These are phyloP conservation scores for Perilla frutescens DNA, from an alignment of 257 asterid genomes.

Conservation along the genomic window DNA sequence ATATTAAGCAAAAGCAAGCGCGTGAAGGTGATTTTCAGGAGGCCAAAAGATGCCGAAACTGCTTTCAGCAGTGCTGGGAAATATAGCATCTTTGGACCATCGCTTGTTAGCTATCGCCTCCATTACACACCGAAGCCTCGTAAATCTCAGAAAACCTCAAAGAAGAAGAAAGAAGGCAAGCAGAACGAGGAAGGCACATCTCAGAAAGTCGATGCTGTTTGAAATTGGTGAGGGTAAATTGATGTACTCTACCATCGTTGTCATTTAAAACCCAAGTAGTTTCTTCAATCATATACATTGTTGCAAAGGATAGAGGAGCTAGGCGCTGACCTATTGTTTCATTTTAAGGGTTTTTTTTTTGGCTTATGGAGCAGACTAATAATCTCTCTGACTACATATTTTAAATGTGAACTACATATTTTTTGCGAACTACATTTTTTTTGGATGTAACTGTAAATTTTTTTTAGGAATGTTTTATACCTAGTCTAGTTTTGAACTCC, in stretches of 20 bases:
- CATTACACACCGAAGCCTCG: conserved; percentile 43
- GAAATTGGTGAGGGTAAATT: conserved; percentile 39
- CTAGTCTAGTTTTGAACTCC: conserved; percentile 5
- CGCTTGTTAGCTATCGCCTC: conserved; percentile 73
- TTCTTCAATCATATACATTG: conserved; percentile 29
- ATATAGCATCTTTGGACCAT: conserved; percentile 66
- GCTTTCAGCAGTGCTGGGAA: conserved; percentile 81
- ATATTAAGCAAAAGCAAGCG: conserved; percentile 63
- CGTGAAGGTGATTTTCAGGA: conserved; percentile 67
- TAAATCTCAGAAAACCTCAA: conserved; percentile 43
- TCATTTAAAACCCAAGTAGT: conserved; percentile 15
- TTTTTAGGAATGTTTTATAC: conserved; percentile 17
- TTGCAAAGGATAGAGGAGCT: conserved; percentile 33
- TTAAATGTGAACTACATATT: conserved; percentile 14
- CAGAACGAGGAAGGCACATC: conserved; percentile 12
- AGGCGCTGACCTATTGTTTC: conserved; percentile 45
- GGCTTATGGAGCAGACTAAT: conserved; percentile 25
- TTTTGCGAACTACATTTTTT: not conserved
- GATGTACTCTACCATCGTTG: conserved; percentile 21
- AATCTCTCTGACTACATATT: conserved; percentile 24
- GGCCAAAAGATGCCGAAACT: conserved; percentile 62
- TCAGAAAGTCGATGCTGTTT: conserved; percentile 29
- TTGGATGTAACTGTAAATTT: conserved; percentile 22
- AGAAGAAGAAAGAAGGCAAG: conserved; percentile 34
- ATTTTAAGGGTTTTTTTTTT: conserved; percentile 25